Percentiles rank a stretch among this genome's conserved stretches.
phyloP scores from a whole-genome alignment of 441 rosid species.

The Breynia disticha region DNA sequence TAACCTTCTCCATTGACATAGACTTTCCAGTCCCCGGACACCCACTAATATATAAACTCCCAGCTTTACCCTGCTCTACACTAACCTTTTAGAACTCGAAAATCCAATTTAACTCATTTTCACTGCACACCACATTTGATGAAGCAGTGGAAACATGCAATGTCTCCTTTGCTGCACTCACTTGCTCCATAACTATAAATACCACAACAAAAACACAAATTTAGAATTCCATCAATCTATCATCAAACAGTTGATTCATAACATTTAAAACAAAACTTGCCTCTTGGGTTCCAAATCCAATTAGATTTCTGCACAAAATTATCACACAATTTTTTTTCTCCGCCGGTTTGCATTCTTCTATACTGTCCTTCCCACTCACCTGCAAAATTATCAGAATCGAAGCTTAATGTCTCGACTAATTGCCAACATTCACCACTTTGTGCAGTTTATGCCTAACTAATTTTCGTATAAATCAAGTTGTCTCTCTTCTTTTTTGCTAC shows the following conservation, averaged over 20 bases:
- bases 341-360: slow-evolving; percentile 18
- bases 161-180: slow-evolving; percentile 51
- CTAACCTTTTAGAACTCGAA: slow-evolving; percentile 47
- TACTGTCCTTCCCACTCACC: slow-evolving; percentile 28
- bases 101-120: slow-evolving; percentile 45
- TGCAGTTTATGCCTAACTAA: no score
- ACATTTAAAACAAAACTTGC: slow-evolving; percentile 15
- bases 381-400: slow-evolving; percentile 10
- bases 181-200: slow-evolving; percentile 41
- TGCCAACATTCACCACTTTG: no score
- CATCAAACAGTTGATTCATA: no score
- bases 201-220: background rate
- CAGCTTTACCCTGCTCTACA: slow-evolving; percentile 42
- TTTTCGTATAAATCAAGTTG: no score
- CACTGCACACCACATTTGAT: slow-evolving; percentile 39
- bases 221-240: background rate
- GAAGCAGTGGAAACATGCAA: slow-evolving; percentile 57
- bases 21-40: slow-evolving; percentile 89
- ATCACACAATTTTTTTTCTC: slow-evolving; percentile 19
- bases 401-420: no score
- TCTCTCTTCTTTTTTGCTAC: no score
- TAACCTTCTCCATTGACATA: slow-evolving; percentile 62
- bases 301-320: slow-evolving; percentile 15
- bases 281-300: slow-evolving; percentile 74
- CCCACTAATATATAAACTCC: slow-evolving; percentile 74